Evolutionary conservation across 2,329 filamentous ascomycete species (phyloP).

Genomic region (Fusarium sp.): DNA sequence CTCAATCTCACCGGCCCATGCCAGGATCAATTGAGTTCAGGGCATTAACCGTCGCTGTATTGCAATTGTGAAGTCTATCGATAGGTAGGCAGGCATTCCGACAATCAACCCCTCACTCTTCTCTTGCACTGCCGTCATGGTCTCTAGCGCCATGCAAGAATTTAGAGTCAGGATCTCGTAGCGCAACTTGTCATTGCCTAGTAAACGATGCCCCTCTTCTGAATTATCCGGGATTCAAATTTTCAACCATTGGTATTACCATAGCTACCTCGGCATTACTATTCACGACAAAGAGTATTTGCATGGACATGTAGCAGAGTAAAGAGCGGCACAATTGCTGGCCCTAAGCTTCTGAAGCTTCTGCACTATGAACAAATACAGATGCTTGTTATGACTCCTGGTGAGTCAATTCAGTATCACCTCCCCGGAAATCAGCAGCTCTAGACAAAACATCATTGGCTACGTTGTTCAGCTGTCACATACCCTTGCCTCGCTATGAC

Average conservation of each 20-base stretch:
- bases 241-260: conserved; percentile 23
- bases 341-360: conserved; percentile 22
- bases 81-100: no score
- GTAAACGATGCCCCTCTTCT: conserved; percentile 32
- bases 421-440: conserved; percentile 28
- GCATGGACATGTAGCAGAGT: not conserved
- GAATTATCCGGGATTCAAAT: conserved; percentile 14
- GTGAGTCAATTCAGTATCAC: conserved; percentile 35
- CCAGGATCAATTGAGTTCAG: not conserved
- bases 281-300: not conserved
- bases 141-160: conserved; percentile 36
- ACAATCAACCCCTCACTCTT: conserved; percentile 28
- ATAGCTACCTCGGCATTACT: conserved; percentile 38
- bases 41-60: not conserved
- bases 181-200: conserved; percentile 26
- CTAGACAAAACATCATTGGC: conserved; percentile 23
- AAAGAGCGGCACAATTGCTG: conserved; percentile 11
- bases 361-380: conserved; percentile 32
- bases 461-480: conserved; percentile 23
- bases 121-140: conserved; percentile 41
- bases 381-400: conserved; percentile 21
- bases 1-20: no score
- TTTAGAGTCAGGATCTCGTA: conserved; percentile 38
- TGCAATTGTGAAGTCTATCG: conserved; percentile 2
- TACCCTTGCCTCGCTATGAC: conserved; percentile 33